These are phyloP conservation scores for Fusarium luffae DNA, from an alignment of 2,329 filamentous ascomycete genomes.

Conservation along the genomic window DNA sequence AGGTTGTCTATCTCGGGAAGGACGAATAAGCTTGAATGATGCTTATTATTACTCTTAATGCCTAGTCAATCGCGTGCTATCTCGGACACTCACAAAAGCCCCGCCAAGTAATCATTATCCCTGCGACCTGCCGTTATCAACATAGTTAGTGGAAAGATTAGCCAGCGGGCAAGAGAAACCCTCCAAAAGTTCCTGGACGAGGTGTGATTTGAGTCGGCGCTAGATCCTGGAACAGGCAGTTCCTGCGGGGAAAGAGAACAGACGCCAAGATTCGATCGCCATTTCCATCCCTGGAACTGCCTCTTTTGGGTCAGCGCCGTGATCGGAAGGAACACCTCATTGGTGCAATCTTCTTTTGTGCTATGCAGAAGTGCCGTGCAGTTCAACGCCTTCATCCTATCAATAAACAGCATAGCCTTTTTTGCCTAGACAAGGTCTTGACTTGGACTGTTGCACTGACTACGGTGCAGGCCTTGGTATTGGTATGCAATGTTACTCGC, in stretches of 20 bases:
- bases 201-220: slow-evolving; percentile 38
- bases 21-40: slow-evolving; percentile 37
- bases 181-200: slow-evolving; percentile 40
- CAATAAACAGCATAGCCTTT: background rate
- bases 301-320: slow-evolving; percentile 36
- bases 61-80: slow-evolving; percentile 6
- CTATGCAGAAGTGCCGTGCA: slow-evolving; percentile 32
- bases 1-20: background rate
- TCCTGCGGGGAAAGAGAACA: slow-evolving; percentile 26
- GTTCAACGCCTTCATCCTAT: slow-evolving; percentile 6
- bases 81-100: background rate
- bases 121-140: slow-evolving; percentile 46
- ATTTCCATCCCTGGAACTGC: slow-evolving; percentile 37
- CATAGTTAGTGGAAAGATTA: slow-evolving; percentile 21
- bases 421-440: background rate
- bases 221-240: slow-evolving; percentile 44
- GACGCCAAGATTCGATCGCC: slow-evolving; percentile 39
- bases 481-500: background rate
- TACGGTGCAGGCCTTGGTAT: background rate
- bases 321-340: slow-evolving; percentile 16
- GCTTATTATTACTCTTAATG: slow-evolving; percentile 27
- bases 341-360: slow-evolving; percentile 15
- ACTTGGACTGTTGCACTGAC: background rate
- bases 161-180: slow-evolving; percentile 5
- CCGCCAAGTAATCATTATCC: slow-evolving; percentile 8